Percentiles rank a stretch among this genome's conserved stretches.
Conservation (phyloP, 2,329 filamentous ascomycete genomes). For the Penicillium sp. region DNA sequence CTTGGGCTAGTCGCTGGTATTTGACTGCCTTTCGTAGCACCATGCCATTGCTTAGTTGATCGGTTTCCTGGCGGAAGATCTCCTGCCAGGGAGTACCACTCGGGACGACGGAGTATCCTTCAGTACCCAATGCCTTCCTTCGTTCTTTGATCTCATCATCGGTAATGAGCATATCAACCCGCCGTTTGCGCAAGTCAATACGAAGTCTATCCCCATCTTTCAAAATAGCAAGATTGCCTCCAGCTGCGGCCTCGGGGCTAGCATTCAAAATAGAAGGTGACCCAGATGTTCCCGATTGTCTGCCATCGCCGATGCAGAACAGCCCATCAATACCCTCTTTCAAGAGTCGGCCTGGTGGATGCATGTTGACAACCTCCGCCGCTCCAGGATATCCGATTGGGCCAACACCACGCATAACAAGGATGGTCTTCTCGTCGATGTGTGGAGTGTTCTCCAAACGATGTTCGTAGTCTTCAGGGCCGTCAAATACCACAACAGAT, state of each 20-base stretch:
- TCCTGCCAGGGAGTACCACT: conserved; percentile 52
- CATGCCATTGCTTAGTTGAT: conserved; percentile 50
- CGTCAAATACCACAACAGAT: conserved; percentile 52
- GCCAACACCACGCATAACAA: conserved; percentile 53
- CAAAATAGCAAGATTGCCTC: conserved; percentile 55
- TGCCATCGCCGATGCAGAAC: conserved; percentile 55
- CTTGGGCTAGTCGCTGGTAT: conserved; percentile 51
- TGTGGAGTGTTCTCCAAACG: conserved; percentile 43
- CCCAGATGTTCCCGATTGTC: conserved; percentile 57
- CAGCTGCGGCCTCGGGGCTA: conserved; percentile 55
- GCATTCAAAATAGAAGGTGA: conserved; percentile 59
- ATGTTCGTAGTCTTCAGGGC: conserved; percentile 51
- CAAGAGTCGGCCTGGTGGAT: conserved; percentile 48
- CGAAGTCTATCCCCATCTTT: conserved; percentile 52
- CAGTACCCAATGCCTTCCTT: neutral
- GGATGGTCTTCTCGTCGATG: conserved; percentile 44
- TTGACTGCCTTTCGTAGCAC: conserved; percentile 48
- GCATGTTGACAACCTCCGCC: conserved; percentile 56
- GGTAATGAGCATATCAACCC: conserved; percentile 49
- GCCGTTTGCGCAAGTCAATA: conserved; percentile 52
- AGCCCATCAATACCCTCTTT: conserved; percentile 49
- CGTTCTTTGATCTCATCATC: conserved; percentile 43
- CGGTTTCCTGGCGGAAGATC: conserved; percentile 49
- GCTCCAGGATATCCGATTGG: conserved; percentile 54
- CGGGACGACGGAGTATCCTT: conserved; percentile 1